Percentiles rank a stretch among this genome's conserved stretches.
Conservation (phyloP, 257 asterid species). For the Forsythia suspensa region DNA sequence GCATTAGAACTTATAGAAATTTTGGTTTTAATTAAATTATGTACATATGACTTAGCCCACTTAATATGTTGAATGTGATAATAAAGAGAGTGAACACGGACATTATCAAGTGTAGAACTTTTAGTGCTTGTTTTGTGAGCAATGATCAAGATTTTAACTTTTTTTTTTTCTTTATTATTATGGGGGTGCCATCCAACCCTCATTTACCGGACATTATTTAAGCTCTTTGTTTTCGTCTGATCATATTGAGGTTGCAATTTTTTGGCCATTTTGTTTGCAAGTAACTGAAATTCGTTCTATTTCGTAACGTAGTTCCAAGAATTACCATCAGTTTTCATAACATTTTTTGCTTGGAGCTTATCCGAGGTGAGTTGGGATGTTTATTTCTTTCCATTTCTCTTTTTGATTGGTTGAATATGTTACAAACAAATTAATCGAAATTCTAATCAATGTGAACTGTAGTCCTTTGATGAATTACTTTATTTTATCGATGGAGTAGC, state of each 20-base stretch:
- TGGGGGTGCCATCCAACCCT: background rate
- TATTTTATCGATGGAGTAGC: no score
- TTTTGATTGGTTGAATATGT: background rate
- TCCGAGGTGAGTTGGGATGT: slow-evolving; percentile 58
- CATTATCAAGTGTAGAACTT: background rate
- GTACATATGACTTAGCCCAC: background rate
- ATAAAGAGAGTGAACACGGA: background rate
- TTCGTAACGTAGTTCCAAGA: slow-evolving; percentile 5
- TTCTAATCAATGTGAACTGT: background rate
- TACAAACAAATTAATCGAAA: background rate
- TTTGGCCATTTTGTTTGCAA: background rate
- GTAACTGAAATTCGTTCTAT: background rate
- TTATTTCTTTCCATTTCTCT: slow-evolving; percentile 8
- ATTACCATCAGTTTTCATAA: slow-evolving; percentile 73
- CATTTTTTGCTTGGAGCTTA: slow-evolving; percentile 80
- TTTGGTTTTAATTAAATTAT: background rate
- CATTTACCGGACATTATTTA: background rate
- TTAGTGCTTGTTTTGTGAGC: background rate
- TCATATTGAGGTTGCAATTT: background rate
- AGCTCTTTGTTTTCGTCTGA: background rate
- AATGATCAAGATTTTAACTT: background rate
- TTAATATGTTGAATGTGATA: background rate
- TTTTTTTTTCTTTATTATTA: background rate
- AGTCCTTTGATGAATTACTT: no score
- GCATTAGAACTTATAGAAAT: background rate